phyloP scores from a whole-genome alignment of 208 protist genomes.

The Porcisia hertigi region DNA sequence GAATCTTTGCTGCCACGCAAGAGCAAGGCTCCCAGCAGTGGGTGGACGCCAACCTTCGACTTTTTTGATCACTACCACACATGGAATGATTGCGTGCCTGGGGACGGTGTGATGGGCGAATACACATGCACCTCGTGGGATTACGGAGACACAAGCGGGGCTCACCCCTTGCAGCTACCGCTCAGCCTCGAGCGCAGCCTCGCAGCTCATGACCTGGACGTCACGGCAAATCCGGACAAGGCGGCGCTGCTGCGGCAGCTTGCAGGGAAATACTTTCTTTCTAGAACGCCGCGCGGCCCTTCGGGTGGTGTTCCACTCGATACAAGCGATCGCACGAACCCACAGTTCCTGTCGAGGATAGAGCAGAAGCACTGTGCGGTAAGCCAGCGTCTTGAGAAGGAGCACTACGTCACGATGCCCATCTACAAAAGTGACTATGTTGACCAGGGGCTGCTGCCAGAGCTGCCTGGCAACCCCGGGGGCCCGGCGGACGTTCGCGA shows the following conservation, averaged over 20 bases:
- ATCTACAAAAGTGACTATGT: slow-evolving; percentile 73
- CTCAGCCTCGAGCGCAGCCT: slow-evolving; percentile 47
- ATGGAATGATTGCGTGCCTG: slow-evolving; percentile 9
- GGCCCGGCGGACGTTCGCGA: slow-evolving; percentile 33
- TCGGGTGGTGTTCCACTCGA: slow-evolving; percentile 21
- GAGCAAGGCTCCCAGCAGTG: not conserved
- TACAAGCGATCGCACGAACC: slow-evolving; percentile 66
- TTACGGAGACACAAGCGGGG: slow-evolving; percentile 72
- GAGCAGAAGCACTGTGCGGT: slow-evolving; percentile 56
- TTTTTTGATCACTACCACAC: not conserved
- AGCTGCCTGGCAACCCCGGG: slow-evolving; percentile 56
- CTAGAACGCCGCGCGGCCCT: not conserved
- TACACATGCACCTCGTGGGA: slow-evolving; percentile 75
- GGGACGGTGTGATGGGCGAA: slow-evolving; percentile 6
- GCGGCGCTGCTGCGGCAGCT: slow-evolving; percentile 60
- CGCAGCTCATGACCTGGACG: slow-evolving; percentile 46
- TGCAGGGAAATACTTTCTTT: slow-evolving; percentile 30
- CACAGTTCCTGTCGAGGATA: slow-evolving; percentile 42
- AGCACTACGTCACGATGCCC: slow-evolving; percentile 71
- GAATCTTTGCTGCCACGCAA: slow-evolving; percentile 50
- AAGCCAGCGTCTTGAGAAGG: slow-evolving; percentile 62
- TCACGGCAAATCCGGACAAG: slow-evolving; percentile 44
- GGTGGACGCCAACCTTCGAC: slow-evolving; percentile 11
- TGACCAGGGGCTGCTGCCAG: slow-evolving; percentile 65
- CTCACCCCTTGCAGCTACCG: slow-evolving; percentile 77